Evolutionary conservation across 371 early-diverging fungal genomes (phyloP).

Genomic region (Mucor mucedo): DNA sequence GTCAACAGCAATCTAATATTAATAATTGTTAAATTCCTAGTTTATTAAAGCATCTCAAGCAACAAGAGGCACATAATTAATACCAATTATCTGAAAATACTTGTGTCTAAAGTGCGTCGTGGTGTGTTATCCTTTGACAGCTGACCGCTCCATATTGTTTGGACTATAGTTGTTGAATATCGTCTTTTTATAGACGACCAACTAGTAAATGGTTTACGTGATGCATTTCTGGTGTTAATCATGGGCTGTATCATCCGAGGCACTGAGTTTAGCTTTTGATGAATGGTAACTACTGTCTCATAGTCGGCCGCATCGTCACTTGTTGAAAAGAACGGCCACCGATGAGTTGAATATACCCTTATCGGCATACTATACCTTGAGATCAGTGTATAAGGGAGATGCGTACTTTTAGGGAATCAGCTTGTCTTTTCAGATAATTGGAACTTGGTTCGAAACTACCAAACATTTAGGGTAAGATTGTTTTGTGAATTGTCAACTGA

Average conservation of each 20-base stretch:
- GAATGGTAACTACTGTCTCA: not conserved
- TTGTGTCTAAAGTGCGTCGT: not conserved
- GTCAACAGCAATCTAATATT: too few species aligned
- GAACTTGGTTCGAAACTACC: too few species aligned
- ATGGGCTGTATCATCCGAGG: conserved; percentile 1
- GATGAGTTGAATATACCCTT: not conserved
- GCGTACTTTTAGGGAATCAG: not conserved
- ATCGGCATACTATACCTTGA: not conserved
- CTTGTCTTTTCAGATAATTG: too few species aligned
- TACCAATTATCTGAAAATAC: not conserved
- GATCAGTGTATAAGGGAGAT: not conserved
- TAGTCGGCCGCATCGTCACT: not conserved
- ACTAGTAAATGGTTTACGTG: not conserved
- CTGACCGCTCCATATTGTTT: not conserved
- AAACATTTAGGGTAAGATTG: too few species aligned
- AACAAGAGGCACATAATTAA: not conserved
- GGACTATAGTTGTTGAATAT: not conserved
- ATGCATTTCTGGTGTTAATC: not conserved
- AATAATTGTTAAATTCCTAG: too few species aligned
- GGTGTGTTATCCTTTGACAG: not conserved
- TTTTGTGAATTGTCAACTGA: too few species aligned
- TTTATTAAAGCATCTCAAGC: not conserved
- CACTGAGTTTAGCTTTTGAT: not conserved
- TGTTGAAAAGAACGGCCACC: not conserved
- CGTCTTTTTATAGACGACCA: not conserved